Percentiles rank a stretch among this genome's conserved stretches.
phyloP scores from a whole-genome alignment of 73 alveolate genomes.

The Paramecium caudatum region DNA sequence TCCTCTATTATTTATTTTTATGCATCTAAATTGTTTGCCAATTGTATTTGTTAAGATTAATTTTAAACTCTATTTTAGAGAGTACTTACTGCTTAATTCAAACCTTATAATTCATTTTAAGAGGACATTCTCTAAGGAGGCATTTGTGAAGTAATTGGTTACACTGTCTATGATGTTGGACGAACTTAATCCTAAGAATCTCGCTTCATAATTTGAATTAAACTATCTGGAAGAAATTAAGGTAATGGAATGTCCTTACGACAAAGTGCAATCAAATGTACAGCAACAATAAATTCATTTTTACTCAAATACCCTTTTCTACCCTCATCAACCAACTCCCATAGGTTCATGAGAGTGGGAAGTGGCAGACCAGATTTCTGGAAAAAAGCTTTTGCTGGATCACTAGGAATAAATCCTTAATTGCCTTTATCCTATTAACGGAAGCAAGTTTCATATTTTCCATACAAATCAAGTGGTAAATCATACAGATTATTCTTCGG shows the following conservation, averaged over 20 bases:
- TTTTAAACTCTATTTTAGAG: background rate
- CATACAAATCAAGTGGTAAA: background rate
- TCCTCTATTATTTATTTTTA: slow-evolving; percentile 10
- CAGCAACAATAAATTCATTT: slow-evolving; percentile 51
- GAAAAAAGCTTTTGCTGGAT: background rate
- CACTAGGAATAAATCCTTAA: background rate
- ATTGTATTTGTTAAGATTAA: slow-evolving; percentile 5
- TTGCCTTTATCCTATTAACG: background rate
- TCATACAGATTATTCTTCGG: background rate
- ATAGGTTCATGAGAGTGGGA: background rate
- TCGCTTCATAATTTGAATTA: background rate
- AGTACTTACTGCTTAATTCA: background rate
- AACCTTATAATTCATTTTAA: background rate
- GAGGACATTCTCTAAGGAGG: slow-evolving; percentile 16
- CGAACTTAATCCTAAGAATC: background rate
- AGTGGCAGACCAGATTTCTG: slow-evolving; percentile 9
- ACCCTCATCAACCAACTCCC: background rate
- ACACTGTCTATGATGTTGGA: background rate
- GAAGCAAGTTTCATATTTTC: background rate
- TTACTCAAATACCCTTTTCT: background rate
- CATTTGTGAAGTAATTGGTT: background rate
- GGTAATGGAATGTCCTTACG: slow-evolving; percentile 7
- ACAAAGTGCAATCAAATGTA: slow-evolving; percentile 30
- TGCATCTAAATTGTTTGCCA: background rate
- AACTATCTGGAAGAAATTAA: background rate